Evolutionary conservation across 768 basidiomycete species (phyloP).

Genomic region (Mycena albidolilacea): DNA sequence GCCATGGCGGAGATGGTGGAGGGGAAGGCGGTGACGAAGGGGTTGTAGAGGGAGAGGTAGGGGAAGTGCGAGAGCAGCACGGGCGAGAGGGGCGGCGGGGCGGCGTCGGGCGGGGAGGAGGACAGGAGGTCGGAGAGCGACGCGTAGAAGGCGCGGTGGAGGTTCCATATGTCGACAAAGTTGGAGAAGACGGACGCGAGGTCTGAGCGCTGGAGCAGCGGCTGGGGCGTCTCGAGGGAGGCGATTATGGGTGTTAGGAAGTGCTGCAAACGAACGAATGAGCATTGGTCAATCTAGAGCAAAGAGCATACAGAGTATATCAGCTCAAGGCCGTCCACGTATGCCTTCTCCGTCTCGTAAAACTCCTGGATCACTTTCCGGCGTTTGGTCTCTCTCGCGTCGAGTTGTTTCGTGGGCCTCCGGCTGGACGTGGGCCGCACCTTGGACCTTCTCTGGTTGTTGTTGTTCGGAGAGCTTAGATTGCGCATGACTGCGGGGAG

Average conservation of each 20-base stretch:
- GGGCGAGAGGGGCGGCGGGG: constrained; percentile 61
- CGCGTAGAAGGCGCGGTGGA: constrained; percentile 82
- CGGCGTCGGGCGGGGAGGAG: constrained; percentile 40
- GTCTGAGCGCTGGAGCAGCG: constrained; percentile 77
- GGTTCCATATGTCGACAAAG: constrained; percentile 93
- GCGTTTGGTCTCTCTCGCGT: constrained; percentile 69
- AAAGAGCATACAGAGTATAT: constrained; percentile 78
- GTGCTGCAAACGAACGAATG: constrained; percentile 62
- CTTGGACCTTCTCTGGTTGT: constrained; percentile 44
- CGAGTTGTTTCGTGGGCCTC: constrained; percentile 57
- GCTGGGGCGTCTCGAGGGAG: constrained; percentile 77
- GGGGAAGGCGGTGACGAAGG: constrained; percentile 87
- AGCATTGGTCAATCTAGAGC: neutral
- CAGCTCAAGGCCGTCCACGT: constrained; percentile 86
- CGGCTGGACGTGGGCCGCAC: constrained; percentile 56
- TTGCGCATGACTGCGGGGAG: constrained; percentile 52
- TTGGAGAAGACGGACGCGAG: constrained; percentile 88
- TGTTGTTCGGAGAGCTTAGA: constrained; percentile 39
- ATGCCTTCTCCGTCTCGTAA: constrained; percentile 84
- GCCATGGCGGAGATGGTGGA: constrained; percentile 72
- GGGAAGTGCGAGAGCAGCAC: constrained; percentile 87
- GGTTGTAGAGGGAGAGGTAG: constrained; percentile 89
- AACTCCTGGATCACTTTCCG: constrained; percentile 85
- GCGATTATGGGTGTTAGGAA: constrained; percentile 86
- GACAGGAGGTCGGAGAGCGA: constrained; percentile 65